Percentiles rank a stretch among this genome's conserved stretches.
Evolutionary conservation across 306 rosid species (phyloP).

Genomic region (Astragalus glycyphyllos): DNA sequence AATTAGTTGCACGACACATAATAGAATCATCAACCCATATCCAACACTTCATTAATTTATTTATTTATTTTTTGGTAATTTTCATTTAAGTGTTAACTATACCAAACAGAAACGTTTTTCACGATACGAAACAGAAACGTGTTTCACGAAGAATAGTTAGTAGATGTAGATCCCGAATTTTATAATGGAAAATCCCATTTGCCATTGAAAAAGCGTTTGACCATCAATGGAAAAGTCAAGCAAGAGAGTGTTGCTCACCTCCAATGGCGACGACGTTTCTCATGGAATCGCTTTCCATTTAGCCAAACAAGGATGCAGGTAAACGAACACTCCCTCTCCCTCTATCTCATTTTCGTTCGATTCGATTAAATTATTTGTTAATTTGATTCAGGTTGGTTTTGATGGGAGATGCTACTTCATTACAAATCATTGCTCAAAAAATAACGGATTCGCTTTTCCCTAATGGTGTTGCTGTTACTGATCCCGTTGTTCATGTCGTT

Average conservation of each 20-base stretch:
- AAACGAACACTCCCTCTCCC: background rate
- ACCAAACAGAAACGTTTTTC: no score
- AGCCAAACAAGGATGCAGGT: conserved; percentile 93
- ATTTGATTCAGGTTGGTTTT: conserved; percentile 64
- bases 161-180: no score
- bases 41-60: no score
- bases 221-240: conserved; percentile 35
- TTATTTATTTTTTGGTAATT: no score
- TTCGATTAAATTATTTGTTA: background rate
- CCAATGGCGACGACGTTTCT: conserved; percentile 73
- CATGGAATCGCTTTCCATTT: conserved; percentile 65
- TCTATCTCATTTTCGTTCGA: background rate
- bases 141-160: no score
- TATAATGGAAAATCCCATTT: no score
- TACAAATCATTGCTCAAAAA: conserved; percentile 42
- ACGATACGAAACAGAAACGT: no score
- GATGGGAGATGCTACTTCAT: conserved; percentile 65
- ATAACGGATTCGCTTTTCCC: conserved; percentile 51
- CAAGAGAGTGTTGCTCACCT: conserved; percentile 71
- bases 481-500: conserved; percentile 57
- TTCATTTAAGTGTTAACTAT: no score
- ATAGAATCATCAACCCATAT: no score
- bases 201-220: no score
- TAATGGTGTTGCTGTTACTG: conserved; percentile 29
- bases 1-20: no score